Evolutionary conservation across 2,329 filamentous ascomycete genomes (phyloP).

Genomic region (Raffaelea ambrosiae): DNA sequence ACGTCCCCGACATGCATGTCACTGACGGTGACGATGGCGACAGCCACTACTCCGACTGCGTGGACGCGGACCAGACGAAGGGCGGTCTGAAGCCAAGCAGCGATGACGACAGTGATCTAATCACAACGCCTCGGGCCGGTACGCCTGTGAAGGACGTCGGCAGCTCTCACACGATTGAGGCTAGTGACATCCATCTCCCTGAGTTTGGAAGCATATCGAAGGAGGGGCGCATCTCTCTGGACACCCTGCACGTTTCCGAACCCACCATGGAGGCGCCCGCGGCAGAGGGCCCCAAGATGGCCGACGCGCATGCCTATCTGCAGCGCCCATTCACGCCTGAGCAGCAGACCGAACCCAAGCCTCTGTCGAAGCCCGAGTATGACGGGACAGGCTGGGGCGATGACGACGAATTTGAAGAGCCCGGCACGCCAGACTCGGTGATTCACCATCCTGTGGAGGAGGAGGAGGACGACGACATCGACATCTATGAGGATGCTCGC

Average conservation of each 20-base stretch:
- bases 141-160: conserved; percentile 25
- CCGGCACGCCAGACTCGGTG: conserved; percentile 78
- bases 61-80: conserved; percentile 28
- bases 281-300: conserved; percentile 25
- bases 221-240: conserved; percentile 13
- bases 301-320: conserved; percentile 25
- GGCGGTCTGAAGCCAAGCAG: conserved; percentile 16
- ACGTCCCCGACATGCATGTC: conserved; percentile 60
- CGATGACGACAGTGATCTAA: conserved; percentile 34
- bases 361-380: conserved; percentile 52
- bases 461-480: conserved; percentile 17
- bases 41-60: conserved; percentile 13
- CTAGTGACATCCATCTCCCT: conserved; percentile 9
- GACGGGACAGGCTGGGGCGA: conserved; percentile 55
- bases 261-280: conserved; percentile 18
- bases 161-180: conserved; percentile 9
- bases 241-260: conserved; percentile 14
- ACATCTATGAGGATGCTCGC: conserved; percentile 18
- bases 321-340: conserved; percentile 42
- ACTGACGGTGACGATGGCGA: conserved; percentile 25
- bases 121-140: conserved; percentile 39
- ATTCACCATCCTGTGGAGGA: conserved; percentile 64
- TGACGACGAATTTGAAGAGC: conserved; percentile 48
- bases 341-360: conserved; percentile 34
- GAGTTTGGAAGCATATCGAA: conserved; percentile 8